Evolutionary conservation across 352 stramenopile genomes (phyloP).

Genomic region (Pythium scleroteichum): DNA sequence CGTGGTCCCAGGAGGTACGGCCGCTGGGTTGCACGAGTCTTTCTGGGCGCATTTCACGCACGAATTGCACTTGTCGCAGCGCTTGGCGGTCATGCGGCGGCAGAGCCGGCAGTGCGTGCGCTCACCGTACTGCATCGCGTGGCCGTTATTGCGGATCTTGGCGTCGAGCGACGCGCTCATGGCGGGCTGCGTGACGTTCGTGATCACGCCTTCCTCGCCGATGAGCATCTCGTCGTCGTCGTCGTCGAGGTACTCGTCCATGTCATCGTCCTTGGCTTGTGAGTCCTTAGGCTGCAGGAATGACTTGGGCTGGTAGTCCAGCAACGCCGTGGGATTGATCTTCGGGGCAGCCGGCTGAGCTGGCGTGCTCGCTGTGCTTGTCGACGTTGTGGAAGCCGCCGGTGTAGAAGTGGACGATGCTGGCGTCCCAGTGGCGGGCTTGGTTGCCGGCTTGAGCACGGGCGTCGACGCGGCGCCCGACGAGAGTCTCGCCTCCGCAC

Average conservation of each 20-base stretch:
- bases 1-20: background rate
- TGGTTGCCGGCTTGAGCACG: slow-evolving; percentile 14
- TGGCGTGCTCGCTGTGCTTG: slow-evolving; percentile 2
- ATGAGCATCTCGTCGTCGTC: slow-evolving; percentile 66
- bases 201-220: slow-evolving; percentile 60
- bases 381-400: background rate
- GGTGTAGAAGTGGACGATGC: background rate
- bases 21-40: slow-evolving; percentile 44
- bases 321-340: slow-evolving; percentile 39
- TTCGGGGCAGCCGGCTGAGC: slow-evolving; percentile 9
- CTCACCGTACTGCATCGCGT: slow-evolving; percentile 74
- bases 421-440: background rate
- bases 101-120: slow-evolving; percentile 66
- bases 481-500: slow-evolving; percentile 13
- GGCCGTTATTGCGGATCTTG: slow-evolving; percentile 71
- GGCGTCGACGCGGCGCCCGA: background rate
- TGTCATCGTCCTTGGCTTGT: slow-evolving; percentile 50
- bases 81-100: slow-evolving; percentile 77
- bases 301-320: slow-evolving; percentile 77
- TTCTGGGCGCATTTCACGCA: slow-evolving; percentile 81
- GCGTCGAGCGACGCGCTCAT: slow-evolving; percentile 67
- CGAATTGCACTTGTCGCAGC: slow-evolving; percentile 58
- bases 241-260: slow-evolving; percentile 65
- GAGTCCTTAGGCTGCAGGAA: slow-evolving; percentile 57
- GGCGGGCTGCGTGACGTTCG: slow-evolving; percentile 69